Conservation (phyloP, 2,329 filamentous ascomycete genomes). For the Huntiella bhutanensis region DNA sequence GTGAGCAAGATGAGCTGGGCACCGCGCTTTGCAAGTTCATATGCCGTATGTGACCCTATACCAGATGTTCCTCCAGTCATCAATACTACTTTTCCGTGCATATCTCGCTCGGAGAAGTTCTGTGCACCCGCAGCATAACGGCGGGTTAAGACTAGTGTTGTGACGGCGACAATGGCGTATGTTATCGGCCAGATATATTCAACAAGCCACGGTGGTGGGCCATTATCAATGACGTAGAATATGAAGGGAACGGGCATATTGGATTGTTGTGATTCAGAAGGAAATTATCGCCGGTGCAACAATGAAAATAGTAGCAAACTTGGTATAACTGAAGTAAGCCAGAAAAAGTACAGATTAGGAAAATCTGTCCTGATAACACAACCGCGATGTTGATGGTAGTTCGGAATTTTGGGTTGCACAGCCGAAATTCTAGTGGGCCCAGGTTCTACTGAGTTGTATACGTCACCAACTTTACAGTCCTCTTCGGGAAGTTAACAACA, state of each 20-base stretch:
- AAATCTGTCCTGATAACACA: too few relatives aligned
- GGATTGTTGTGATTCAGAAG: not conserved
- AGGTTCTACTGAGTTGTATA: too few relatives aligned
- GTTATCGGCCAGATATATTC: constrained; percentile 25
- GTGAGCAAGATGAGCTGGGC: constrained; percentile 85
- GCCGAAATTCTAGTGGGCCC: too few relatives aligned
- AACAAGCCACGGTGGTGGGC: constrained; percentile 30
- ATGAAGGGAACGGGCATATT: constrained; percentile 35
- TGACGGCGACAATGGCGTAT: constrained; percentile 21
- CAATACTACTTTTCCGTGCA: constrained; percentile 88
- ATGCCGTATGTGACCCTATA: constrained; percentile 61
- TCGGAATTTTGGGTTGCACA: too few relatives aligned
- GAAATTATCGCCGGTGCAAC: constrained; percentile 13
- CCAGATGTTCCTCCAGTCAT: constrained; percentile 90
- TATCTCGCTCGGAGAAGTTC: constrained; percentile 59
- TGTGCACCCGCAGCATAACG: constrained; percentile 55
- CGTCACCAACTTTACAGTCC: too few relatives aligned
- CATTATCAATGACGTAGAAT: constrained; percentile 26
- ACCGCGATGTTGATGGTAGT: too few relatives aligned
- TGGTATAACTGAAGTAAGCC: too few relatives aligned
- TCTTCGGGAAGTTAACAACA: too few relatives aligned
- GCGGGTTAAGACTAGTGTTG: constrained; percentile 36
- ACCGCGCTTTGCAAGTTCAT: constrained; percentile 58
- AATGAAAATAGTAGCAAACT: too few relatives aligned
- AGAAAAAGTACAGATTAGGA: too few relatives aligned